Evolutionary conservation across 140 eudicot species (phyloP).

Genomic region (Stevia rebaudiana): DNA sequence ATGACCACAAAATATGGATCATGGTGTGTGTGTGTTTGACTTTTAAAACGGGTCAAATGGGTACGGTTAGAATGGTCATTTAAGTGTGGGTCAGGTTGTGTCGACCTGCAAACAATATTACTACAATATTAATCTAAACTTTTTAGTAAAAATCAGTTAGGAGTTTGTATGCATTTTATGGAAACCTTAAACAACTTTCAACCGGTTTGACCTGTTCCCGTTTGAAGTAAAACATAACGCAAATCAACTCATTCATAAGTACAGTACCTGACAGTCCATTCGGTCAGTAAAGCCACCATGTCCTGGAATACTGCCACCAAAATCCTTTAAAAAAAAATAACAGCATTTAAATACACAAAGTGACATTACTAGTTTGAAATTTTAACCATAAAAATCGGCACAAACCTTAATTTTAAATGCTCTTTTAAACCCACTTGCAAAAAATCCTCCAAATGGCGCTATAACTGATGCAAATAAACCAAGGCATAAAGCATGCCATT

Average conservation of each 20-base stretch:
- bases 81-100: neutral
- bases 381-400: neutral
- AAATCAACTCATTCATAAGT: neutral
- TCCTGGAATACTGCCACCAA: conserved; percentile 93
- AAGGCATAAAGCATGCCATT: conserved; percentile 77
- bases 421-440: conserved; percentile 83
- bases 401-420: conserved; percentile 79
- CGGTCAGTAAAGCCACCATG: conserved; percentile 89
- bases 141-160: neutral
- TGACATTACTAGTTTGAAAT: neutral
- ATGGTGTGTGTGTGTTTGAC: no score
- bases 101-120: neutral
- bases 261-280: conserved; percentile 84
- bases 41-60: no score
- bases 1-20: neutral
- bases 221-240: neutral
- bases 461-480: conserved; percentile 85
- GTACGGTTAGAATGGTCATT: neutral
- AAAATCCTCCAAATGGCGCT: conserved; percentile 90
- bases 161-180: neutral
- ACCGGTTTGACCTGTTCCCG: neutral
- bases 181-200: neutral
- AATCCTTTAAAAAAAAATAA: conserved; percentile 45
- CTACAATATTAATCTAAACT: neutral
- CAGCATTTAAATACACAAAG: neutral